phyloP scores from a whole-genome alignment of 2,329 filamentous ascomycete genomes.

The Pseudogymnoascus sp. region DNA sequence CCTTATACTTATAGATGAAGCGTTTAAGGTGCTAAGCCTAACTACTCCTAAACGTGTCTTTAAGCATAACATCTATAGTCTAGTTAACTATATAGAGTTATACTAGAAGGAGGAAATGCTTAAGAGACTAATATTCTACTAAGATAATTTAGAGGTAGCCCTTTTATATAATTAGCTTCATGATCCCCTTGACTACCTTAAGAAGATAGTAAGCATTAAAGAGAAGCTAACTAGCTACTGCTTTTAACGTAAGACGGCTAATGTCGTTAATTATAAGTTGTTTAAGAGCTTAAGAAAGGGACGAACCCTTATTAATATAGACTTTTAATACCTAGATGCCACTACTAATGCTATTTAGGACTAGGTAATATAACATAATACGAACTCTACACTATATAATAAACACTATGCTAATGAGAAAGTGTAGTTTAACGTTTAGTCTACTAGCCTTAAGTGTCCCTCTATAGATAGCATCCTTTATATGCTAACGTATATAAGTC shows the following conservation, averaged over 20 bases:
- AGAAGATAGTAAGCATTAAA: constrained; percentile 10
- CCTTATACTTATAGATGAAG: constrained; percentile 13
- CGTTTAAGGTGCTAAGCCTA: constrained; percentile 14
- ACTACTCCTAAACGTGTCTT: constrained; percentile 15
- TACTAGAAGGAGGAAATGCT: constrained; percentile 8
- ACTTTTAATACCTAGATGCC: neutral
- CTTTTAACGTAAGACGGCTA: constrained; percentile 16
- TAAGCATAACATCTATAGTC: constrained; percentile 11
- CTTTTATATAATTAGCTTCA: constrained; percentile 5
- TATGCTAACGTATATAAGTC: constrained; percentile 9
- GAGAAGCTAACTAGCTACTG: constrained; percentile 18
- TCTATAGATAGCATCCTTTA: constrained; percentile 2
- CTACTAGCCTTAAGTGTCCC: constrained; percentile 14
- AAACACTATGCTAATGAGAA: constrained; percentile 10
- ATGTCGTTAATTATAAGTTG: constrained; percentile 19
- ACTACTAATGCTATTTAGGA: constrained; percentile 8
- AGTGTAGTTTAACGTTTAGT: constrained; percentile 14
- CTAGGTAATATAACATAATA: constrained; percentile 12
- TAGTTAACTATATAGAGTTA: neutral
- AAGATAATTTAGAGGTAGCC: neutral
- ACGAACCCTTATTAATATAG: neutral
- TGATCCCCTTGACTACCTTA: constrained; percentile 13
- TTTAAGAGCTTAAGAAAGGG: neutral
- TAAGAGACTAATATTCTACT: constrained; percentile 7
- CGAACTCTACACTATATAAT: constrained; percentile 3